Conservation (phyloP, 345 rosid genomes). For the Citrus sinensis region DVS_A1.0 CM039161.1:19728501-19729000, state of each 20-base stretch:
- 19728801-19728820: not conserved
- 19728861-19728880: not conserved
- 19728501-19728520: slow-evolving; percentile 3
- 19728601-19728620: not conserved
- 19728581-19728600: not conserved
- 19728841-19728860: not conserved
- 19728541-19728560: not conserved
- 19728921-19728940: not conserved
- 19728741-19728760: not conserved
- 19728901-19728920: not conserved
- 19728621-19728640: not conserved
- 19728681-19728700: not conserved
- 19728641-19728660: not conserved
- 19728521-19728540: not conserved
- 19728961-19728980: slow-evolving; percentile 8
- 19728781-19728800: not conserved
- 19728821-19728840: not conserved
- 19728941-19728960: slow-evolving; percentile 4
- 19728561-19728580: not conserved
- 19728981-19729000: not conserved
- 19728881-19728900: not conserved
- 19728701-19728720: not conserved
- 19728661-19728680: not conserved
- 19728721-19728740: not conserved
- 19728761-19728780: not conserved